Conservation (phyloP, 2,329 filamentous ascomycete species). For the Talaromyces sp. region DNA sequence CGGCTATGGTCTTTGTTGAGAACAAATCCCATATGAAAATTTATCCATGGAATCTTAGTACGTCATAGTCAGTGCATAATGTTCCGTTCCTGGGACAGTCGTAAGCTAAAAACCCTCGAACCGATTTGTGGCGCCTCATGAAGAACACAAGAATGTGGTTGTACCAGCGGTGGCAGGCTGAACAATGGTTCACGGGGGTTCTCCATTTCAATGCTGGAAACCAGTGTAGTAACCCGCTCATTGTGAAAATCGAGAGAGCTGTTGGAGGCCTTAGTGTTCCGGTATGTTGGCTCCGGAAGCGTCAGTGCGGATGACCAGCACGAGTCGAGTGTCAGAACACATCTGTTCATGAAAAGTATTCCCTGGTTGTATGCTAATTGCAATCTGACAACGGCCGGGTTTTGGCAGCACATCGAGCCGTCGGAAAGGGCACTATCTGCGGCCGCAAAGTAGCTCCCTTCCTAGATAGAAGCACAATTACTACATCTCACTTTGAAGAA, state of each 20-base stretch:
- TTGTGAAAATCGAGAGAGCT: neutral
- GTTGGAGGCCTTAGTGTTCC: neutral
- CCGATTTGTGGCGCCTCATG: neutral
- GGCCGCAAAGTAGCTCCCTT: neutral
- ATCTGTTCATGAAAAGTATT: neutral
- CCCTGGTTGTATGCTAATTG: neutral
- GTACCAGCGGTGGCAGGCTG: neutral
- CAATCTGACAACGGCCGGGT: neutral
- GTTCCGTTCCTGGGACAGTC: neutral
- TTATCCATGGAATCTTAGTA: neutral
- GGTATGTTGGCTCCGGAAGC: neutral
- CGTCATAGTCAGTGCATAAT: neutral
- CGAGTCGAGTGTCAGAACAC: neutral
- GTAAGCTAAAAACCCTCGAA: neutral
- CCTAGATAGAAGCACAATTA: neutral
- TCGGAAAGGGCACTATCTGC: neutral
- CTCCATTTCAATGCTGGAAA: neutral
- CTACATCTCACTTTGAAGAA: neutral
- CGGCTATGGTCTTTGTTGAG: neutral
- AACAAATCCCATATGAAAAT: neutral
- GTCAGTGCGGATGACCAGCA: neutral
- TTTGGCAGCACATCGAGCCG: neutral
- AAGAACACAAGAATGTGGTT: neutral
- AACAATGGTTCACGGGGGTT: neutral
- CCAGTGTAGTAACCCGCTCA: neutral